A percentile compares a stretch with the other conserved stretches of the same genome.
Conservation (phyloP, 352 stramenopile species). For the Thalassiosira allenii region DNA sequence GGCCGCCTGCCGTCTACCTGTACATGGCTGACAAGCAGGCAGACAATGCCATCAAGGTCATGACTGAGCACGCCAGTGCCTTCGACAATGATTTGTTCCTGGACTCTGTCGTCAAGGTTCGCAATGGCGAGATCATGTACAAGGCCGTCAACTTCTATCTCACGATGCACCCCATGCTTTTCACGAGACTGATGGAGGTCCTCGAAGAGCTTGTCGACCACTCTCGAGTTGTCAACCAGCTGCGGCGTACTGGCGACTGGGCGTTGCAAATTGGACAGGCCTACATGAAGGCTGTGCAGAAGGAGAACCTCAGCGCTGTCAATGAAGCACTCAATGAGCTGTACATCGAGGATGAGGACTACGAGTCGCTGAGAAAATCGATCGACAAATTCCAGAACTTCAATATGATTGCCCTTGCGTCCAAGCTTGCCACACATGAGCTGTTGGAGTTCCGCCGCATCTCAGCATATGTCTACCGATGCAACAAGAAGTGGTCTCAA, state of each 20-base stretch:
- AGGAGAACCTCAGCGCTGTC: constrained; percentile 97
- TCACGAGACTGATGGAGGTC: constrained; percentile 97
- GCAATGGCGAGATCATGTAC: constrained; percentile 99
- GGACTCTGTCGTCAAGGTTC: constrained; percentile 98
- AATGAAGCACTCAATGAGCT: constrained; percentile 99
- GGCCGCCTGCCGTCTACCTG: constrained; percentile 98
- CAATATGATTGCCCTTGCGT: constrained; percentile 98
- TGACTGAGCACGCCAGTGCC: constrained; percentile 97
- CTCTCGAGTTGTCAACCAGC: constrained; percentile 97
- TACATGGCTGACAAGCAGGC: constrained; percentile 99
- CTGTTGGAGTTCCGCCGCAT: constrained; percentile 99
- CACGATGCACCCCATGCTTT: constrained; percentile 92
- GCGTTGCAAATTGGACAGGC: constrained; percentile 94
- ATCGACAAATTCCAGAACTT: constrained; percentile 99
- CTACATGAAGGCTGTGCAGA: constrained; percentile 99
- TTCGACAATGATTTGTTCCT: constrained; percentile 99
- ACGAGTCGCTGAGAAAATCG: constrained; percentile 95
- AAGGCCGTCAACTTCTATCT: constrained; percentile 99
- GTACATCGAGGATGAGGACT: constrained; percentile 98
- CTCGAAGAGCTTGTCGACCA: constrained; percentile 99
- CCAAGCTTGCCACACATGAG: constrained; percentile 99
- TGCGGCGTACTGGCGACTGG: constrained; percentile 95
- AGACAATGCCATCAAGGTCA: constrained; percentile 98
- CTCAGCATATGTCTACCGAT: constrained; percentile 98
- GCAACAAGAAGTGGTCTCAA: constrained; percentile 98